Percentiles rank a stretch among this genome's conserved stretches.
Conservation (phyloP, 306 rosid species). For the Hippophae rhamnoides region DNA sequence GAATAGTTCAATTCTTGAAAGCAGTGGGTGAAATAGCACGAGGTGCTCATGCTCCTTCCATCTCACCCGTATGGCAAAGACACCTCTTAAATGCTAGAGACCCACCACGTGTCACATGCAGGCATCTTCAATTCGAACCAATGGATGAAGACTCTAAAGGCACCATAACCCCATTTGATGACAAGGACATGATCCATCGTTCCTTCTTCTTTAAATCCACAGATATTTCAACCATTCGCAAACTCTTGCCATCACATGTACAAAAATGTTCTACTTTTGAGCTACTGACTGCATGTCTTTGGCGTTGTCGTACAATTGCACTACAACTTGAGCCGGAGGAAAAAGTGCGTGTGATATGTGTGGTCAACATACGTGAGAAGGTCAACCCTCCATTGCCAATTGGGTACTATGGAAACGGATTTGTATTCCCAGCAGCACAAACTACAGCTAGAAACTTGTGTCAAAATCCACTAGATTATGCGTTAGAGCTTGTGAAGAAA, state of each 20-base stretch:
- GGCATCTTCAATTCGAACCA: slow-evolving; percentile 13
- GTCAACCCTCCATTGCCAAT: slow-evolving; percentile 16
- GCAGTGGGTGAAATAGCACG: slow-evolving; percentile 20
- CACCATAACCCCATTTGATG: not conserved
- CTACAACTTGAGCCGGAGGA: not conserved
- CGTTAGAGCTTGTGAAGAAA: slow-evolving; percentile 36
- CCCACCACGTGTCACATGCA: slow-evolving; percentile 17
- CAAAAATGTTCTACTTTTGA: slow-evolving; percentile 5
- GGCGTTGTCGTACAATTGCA: slow-evolving; percentile 10
- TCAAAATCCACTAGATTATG: slow-evolving; percentile 35
- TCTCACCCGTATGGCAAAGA: slow-evolving; percentile 21
- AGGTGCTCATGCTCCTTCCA: slow-evolving; percentile 9
- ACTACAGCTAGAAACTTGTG: slow-evolving; percentile 34
- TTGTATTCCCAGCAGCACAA: slow-evolving; percentile 32
- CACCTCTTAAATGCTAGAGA: slow-evolving; percentile 22
- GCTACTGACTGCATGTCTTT: slow-evolving; percentile 11
- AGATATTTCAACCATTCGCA: not conserved
- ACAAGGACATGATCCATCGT: not conserved
- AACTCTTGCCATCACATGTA: slow-evolving; percentile 1
- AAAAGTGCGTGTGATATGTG: not conserved
- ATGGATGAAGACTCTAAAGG: too few relatives aligned
- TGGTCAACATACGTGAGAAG: not conserved
- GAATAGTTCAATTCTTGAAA: slow-evolving; percentile 10
- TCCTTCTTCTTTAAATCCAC: slow-evolving; percentile 1
- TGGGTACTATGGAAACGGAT: slow-evolving; percentile 50